phyloP scores from a whole-genome alignment of 805 yeast species.

The Wickerhamomyces xylosicus region DNA sequence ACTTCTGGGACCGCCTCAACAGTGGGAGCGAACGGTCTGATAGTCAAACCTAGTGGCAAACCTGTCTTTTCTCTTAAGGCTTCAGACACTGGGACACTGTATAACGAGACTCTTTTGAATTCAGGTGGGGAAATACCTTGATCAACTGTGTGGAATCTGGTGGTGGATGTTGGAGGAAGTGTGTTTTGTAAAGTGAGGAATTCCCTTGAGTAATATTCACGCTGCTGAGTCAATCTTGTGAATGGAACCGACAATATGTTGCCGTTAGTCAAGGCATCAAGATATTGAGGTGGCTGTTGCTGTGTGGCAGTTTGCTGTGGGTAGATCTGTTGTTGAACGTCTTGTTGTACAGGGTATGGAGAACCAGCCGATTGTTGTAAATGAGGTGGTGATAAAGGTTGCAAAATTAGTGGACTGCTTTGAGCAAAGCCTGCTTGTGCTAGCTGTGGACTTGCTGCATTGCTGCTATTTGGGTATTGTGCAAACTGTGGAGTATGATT shows the following conservation, averaged over 20 bases:
- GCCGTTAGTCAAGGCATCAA: conserved; percentile 1
- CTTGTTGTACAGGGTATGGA: conserved; percentile 1
- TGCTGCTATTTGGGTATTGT: neutral
- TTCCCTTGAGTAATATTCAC: conserved; percentile 20
- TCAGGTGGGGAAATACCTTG: conserved; percentile 83
- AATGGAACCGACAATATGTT: conserved; percentile 12
- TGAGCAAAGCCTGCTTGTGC: neutral
- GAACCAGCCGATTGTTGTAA: neutral
- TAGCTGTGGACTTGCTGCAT: neutral
- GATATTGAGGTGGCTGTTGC: conserved; percentile 3
- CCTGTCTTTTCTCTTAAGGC: conserved; percentile 56
- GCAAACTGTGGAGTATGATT: neutral
- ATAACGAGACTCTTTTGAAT: conserved; percentile 68
- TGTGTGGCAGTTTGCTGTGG: conserved; percentile 1
- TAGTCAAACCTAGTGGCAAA: conserved; percentile 71
- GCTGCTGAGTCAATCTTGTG: conserved; percentile 9
- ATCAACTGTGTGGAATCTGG: conserved; percentile 60
- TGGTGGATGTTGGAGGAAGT: conserved; percentile 68
- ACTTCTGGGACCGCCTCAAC: conserved; percentile 53
- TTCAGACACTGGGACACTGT: conserved; percentile 70
- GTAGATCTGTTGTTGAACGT: neutral
- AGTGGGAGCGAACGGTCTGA: conserved; percentile 76
- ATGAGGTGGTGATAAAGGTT: neutral
- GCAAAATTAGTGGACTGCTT: neutral
- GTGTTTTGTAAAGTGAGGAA: conserved; percentile 72